Conservation (phyloP, 2,329 filamentous ascomycete genomes). For the Huntiella omanensis region DNA sequence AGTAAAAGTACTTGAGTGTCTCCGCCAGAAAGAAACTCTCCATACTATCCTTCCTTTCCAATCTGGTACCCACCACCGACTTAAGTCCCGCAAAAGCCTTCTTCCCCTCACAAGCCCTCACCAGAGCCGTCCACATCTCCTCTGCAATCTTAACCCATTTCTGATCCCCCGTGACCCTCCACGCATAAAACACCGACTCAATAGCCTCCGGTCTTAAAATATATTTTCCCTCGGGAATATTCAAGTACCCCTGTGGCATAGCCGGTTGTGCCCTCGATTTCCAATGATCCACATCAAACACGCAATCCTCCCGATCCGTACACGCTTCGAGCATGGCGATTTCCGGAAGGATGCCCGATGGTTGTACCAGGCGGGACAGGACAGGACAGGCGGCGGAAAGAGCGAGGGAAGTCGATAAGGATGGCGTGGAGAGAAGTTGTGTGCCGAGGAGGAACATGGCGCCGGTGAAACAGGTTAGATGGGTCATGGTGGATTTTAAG, state of each 20-base stretch:
- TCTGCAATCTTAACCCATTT: constrained; percentile 51
- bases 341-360: constrained; percentile 43
- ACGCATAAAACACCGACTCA: constrained; percentile 64
- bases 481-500: constrained; percentile 24
- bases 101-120: constrained; percentile 38
- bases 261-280: constrained; percentile 15
- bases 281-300: constrained; percentile 19
- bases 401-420: constrained; percentile 18
- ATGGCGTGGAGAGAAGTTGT: constrained; percentile 30
- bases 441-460: constrained; percentile 46
- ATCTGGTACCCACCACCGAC: constrained; percentile 31
- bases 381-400: constrained; percentile 46
- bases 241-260: constrained; percentile 35
- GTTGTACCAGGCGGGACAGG: constrained; percentile 37
- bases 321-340: constrained; percentile 30
- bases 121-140: constrained; percentile 51
- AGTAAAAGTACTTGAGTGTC: constrained; percentile 48
- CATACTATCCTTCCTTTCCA: constrained; percentile 15
- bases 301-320: constrained; percentile 16
- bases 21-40: constrained; percentile 53
- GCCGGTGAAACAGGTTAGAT: constrained; percentile 46
- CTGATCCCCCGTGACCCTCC: constrained; percentile 49
- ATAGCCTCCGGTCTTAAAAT: constrained; percentile 61
- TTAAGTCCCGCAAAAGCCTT: constrained; percentile 46
- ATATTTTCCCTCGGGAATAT: constrained; percentile 37